phyloP scores from a whole-genome alignment of 257 asterid genomes.

The Knoxia roxburghii region DNA sequence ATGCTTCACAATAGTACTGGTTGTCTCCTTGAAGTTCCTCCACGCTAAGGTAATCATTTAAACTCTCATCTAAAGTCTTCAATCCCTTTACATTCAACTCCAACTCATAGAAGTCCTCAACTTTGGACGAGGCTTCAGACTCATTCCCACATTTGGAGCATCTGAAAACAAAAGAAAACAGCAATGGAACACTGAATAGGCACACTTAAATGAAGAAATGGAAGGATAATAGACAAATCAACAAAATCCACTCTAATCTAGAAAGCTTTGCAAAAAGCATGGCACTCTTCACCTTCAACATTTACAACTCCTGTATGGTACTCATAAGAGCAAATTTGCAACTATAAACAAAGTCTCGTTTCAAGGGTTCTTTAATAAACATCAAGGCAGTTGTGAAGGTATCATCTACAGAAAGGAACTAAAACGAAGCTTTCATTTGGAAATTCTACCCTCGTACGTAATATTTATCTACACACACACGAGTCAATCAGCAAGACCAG shows the following conservation, averaged over 20 bases:
- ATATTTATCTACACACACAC: too few relatives aligned
- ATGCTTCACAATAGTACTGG: constrained; percentile 78
- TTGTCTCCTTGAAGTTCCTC: constrained; percentile 97
- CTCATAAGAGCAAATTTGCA: neutral
- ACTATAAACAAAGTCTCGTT: neutral
- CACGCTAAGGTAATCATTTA: constrained; percentile 80
- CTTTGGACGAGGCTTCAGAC: constrained; percentile 87
- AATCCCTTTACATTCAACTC: constrained; percentile 94
- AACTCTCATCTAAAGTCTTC: constrained; percentile 79
- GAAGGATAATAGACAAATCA: neutral
- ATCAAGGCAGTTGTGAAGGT: neutral
- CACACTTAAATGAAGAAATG: neutral
- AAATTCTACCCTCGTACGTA: neutral
- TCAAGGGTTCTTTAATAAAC: neutral
- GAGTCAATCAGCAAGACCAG: neutral
- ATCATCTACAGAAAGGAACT: too few relatives aligned
- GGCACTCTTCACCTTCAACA: neutral
- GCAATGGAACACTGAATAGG: constrained; percentile 6
- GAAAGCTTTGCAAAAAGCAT: neutral
- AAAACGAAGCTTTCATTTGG: neutral
- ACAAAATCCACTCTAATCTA: neutral
- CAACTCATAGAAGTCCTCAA: constrained; percentile 92
- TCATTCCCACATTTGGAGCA: constrained; percentile 92
- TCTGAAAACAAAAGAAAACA: constrained; percentile 34
- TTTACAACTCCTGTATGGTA: neutral